Base-by-base conservation (phyloP, 2,329 filamentous ascomycete genomes). In the Aureobasidium sp. region DNA sequence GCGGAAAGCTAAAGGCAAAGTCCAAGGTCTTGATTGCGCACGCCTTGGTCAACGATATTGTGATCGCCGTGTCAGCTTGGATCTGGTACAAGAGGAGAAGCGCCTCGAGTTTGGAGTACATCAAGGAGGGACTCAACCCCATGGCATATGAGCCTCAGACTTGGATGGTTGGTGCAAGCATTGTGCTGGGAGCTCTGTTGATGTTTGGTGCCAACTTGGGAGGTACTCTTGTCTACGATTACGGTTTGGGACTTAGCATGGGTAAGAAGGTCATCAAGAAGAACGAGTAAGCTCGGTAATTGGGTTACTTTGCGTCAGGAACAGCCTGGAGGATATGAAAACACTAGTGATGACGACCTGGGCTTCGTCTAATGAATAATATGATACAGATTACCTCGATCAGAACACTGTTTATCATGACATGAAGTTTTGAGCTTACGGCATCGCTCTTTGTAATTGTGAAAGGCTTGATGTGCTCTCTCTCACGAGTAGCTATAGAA, bases 191-290 rank as follows among this genome's bases (percentile, higher is more conserved):
- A 6, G 66, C 71, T 3, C 64, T 73, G 42, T 71, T 74, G 4
- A 62, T 77, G 44, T 75, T 76, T 62, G 72, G 71, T 3, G 77
- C 76, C 14, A 77, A 76, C 62, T 69, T 79, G 5, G 78, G 78
- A 2, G 78, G 76, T 0, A 68, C 68, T 9, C 64, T 80, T 64
- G 76, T 77, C 5, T 80, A 80, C 66, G 70, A 75, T 34, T 76
- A 77, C 63, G 78, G 78, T 0, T 76, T 80, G 67, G 78, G 78
- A 1, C 73, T 79, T 44, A 68, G 70, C 14, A 66, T 66, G 27
- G 64, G 64, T 5, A 64, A 64, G 47, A 68, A 67, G 58, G 66
- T 63, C 9, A 74, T 72, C 67, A 70, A 71, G 63, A 62, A 56
- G 52, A 44, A 63, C 42, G 41, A 51, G 31, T 57, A 45, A 22